Evolutionary conservation across 108 stramenopile species (phyloP).

Genomic region (Conticribra weissflogii): DNA sequence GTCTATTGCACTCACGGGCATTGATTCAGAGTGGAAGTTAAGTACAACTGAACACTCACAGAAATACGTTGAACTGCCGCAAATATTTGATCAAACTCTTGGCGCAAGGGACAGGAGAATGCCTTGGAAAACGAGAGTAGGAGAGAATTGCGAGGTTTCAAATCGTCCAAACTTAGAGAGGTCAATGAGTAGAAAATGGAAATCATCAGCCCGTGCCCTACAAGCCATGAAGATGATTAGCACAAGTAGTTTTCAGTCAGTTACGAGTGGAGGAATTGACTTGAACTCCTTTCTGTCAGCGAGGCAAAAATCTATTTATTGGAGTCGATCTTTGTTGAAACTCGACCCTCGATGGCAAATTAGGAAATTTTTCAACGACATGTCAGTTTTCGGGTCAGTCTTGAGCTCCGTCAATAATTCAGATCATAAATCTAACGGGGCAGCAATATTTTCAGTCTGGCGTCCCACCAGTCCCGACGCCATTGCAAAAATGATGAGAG

Average conservation of each 20-base stretch:
- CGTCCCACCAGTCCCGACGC: constrained; percentile 64
- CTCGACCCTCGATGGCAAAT: constrained; percentile 65
- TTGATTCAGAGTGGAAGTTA: constrained; percentile 34
- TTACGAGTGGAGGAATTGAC: background rate
- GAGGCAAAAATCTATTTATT: constrained; percentile 8
- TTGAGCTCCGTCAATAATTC: constrained; percentile 2
- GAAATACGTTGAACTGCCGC: background rate
- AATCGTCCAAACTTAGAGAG: too few relatives aligned
- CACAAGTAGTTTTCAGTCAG: constrained; percentile 10
- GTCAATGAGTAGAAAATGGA: too few relatives aligned
- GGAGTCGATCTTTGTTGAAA: constrained; percentile 34
- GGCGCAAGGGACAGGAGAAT: background rate
- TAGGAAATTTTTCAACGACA: constrained; percentile 55
- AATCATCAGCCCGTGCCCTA: too few relatives aligned
- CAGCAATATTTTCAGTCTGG: constrained; percentile 71
- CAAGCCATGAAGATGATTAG: too few relatives aligned
- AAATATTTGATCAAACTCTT: background rate
- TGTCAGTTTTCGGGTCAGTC: constrained; percentile 11
- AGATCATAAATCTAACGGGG: background rate
- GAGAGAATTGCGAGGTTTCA: background rate
- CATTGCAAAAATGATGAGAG: constrained; percentile 69
- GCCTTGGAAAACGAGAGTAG: background rate
- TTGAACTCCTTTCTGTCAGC: background rate
- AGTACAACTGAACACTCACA: background rate
- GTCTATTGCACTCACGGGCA: constrained; percentile 16